These are phyloP conservation scores for Daldinia vernicosa DNA, from an alignment of 495 filamentous ascomycete species.

Conservation along the genomic window DNA sequence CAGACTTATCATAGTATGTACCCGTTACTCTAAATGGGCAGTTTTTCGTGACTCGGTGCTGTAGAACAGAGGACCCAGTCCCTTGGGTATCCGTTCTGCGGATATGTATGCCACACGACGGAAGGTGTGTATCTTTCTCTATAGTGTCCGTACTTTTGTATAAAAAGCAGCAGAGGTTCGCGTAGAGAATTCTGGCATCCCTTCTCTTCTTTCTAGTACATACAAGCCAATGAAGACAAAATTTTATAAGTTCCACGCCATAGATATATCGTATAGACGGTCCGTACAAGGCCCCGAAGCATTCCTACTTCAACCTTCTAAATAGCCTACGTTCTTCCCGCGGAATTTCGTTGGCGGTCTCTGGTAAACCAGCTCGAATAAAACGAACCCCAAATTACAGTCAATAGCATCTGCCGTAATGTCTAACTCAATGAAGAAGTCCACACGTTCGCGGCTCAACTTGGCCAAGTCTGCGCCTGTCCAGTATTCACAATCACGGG, in stretches of 20 bases:
- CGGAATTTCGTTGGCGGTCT: neutral
- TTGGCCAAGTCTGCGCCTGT: constrained; percentile 9
- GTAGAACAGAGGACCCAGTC: constrained; percentile 36
- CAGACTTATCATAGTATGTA: constrained; percentile 2
- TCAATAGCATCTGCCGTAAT: neutral
- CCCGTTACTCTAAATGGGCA: constrained; percentile 12
- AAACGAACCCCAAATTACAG: neutral
- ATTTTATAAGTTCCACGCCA: neutral
- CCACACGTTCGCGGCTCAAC: constrained; percentile 18
- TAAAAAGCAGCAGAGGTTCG: neutral
- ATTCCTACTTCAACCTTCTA: neutral
- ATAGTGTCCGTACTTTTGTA: neutral
- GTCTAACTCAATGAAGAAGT: constrained; percentile 30
- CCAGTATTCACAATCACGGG: constrained; percentile 8
- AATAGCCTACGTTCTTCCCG: neutral
- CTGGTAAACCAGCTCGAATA: neutral
- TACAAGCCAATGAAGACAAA: neutral
- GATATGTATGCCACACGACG: constrained; percentile 8
- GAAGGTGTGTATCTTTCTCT: neutral
- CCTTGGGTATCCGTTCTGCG: constrained; percentile 25
- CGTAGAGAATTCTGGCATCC: neutral
- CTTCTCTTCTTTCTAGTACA: neutral
- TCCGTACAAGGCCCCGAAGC: neutral
- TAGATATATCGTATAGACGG: neutral
- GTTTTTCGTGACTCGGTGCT: constrained; percentile 13